A percentile compares a stretch with the other conserved stretches of the same genome.
Conservation (phyloP, 768 basidiomycete species). For the Amanita inopinata region DNA sequence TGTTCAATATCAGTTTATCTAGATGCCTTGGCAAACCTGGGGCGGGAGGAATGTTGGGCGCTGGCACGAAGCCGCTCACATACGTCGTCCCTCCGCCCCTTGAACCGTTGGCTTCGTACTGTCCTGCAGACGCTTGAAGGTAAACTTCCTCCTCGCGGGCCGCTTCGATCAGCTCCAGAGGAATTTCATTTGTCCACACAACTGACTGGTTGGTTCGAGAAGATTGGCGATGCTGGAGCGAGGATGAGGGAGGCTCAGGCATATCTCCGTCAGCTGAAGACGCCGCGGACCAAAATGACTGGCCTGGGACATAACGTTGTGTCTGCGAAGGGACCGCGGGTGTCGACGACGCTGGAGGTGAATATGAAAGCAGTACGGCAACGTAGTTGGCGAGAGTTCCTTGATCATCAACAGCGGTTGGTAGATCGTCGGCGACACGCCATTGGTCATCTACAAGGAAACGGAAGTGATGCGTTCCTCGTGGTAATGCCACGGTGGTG, state of each 20-base stretch:
- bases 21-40: slow-evolving; percentile 84
- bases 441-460: slow-evolving; percentile 91
- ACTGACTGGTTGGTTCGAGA: slow-evolving; percentile 15
- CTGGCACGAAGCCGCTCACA: slow-evolving; percentile 37
- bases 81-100: slow-evolving; percentile 15
- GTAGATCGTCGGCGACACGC: slow-evolving; percentile 66
- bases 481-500: slow-evolving; percentile 47
- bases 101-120: slow-evolving; percentile 17
- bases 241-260: slow-evolving; percentile 11
- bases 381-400: slow-evolving; percentile 94
- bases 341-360: slow-evolving; percentile 16
- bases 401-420: slow-evolving; percentile 87
- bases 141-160: slow-evolving; percentile 79
- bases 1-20: slow-evolving; percentile 89
- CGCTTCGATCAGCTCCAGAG: slow-evolving; percentile 67
- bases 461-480: slow-evolving; percentile 89
- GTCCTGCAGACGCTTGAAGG: slow-evolving; percentile 38
- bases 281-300: slow-evolving; percentile 32
- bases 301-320: slow-evolving; percentile 20
- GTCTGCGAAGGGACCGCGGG: slow-evolving; percentile 12
- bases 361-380: slow-evolving; percentile 40
- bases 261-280: slow-evolving; percentile 27
- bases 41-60: slow-evolving; percentile 80
- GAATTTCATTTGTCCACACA: slow-evolving; percentile 75
- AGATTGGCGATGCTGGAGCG: slow-evolving; percentile 11